Conservation (phyloP, 495 filamentous ascomycete species). For the Neurospora intermedia region DNA sequence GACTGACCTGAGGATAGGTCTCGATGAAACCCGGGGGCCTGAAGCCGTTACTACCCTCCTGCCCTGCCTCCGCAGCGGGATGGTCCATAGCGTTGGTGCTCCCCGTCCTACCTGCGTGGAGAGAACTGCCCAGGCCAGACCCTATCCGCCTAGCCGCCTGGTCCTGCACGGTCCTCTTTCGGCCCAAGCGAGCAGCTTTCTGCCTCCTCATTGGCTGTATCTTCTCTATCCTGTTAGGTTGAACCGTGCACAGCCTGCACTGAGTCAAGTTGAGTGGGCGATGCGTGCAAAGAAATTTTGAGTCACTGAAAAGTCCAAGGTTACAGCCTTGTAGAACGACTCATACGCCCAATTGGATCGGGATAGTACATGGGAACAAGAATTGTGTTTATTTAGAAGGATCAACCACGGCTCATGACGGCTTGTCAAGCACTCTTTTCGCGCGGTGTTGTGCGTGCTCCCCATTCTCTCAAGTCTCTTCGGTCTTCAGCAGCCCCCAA, state of each 20-base stretch:
- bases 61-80: background rate
- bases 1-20: background rate
- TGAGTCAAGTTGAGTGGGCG: background rate
- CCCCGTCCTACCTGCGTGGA: background rate
- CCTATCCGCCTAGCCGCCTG: background rate
- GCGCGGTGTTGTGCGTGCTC: background rate
- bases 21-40: background rate
- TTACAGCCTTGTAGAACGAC: background rate
- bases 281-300: background rate
- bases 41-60: background rate
- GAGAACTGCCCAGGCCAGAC: background rate
- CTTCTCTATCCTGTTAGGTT: rapidly evolving
- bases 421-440: background rate
- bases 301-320: background rate
- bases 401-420: background rate
- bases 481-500: background rate
- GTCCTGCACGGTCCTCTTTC: background rate
- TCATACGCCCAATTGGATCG: background rate
- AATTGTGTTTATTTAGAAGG: background rate
- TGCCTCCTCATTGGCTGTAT: background rate
- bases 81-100: background rate
- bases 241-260: background rate
- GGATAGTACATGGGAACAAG: background rate
- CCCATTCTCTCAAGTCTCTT: background rate
- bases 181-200: background rate